phyloP scores from a whole-genome alignment of 2,329 filamentous ascomycete species.

The Fusarium kyushuense region DNA sequence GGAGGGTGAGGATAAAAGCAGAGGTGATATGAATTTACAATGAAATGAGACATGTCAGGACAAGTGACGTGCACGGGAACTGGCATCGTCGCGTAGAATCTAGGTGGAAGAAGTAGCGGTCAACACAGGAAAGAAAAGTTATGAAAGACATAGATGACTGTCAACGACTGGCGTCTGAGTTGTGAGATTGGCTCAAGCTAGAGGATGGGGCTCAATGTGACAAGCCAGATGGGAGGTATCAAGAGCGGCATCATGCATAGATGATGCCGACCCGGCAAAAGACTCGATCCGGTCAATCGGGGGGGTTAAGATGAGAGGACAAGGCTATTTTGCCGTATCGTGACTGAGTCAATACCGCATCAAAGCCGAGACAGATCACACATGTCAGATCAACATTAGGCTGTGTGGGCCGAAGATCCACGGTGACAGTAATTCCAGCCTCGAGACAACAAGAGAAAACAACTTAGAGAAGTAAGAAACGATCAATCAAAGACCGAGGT shows the following conservation, averaged over 20 bases:
- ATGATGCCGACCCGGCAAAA: conserved; percentile 8
- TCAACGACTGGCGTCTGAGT: conserved; percentile 5
- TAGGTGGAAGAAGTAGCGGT: conserved; percentile 27
- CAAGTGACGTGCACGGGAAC: conserved; percentile 25
- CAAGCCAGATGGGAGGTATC: background rate
- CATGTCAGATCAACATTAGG: background rate
- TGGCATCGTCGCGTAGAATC: conserved; percentile 22
- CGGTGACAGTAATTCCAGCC: conserved; percentile 5
- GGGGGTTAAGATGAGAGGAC: background rate
- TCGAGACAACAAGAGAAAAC: conserved; percentile 2
- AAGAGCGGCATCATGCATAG: conserved; percentile 8
- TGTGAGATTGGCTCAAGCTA: conserved; percentile 13
- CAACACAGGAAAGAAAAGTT: conserved; percentile 35
- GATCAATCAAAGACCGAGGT: background rate
- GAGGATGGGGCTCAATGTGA: conserved; percentile 20
- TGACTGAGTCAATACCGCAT: conserved; percentile 2
- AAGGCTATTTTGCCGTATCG: conserved; percentile 13
- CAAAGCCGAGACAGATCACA: conserved; percentile 1
- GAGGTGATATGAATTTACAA: conserved; percentile 32
- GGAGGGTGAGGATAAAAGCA: conserved; percentile 38
- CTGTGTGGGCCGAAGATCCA: conserved; percentile 19
- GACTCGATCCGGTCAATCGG: background rate
- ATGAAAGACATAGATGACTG: conserved; percentile 1
- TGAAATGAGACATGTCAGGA: conserved; percentile 39
- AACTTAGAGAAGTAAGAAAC: conserved; percentile 1